Conservation (phyloP, 495 filamentous ascomycete genomes). For the Penicillium odoratum region DNA sequence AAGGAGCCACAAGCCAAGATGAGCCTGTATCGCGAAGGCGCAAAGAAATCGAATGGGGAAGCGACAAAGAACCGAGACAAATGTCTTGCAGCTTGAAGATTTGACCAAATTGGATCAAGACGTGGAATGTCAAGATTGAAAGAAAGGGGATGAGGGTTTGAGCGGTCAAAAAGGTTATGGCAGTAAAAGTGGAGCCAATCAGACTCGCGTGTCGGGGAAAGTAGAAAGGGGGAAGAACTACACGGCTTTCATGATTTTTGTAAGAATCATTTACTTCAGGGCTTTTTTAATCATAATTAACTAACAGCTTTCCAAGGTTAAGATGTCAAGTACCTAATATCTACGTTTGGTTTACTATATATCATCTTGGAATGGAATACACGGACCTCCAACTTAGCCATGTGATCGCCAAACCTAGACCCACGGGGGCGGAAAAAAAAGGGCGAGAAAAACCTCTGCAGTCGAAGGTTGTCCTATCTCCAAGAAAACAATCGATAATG, state of each 20-base stretch:
- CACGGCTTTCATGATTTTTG: not conserved
- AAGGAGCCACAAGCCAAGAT: not conserved
- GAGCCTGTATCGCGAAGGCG: constrained; percentile 6
- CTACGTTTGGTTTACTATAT: not conserved
- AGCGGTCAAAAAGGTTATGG: constrained; percentile 22
- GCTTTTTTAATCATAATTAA: too few species aligned
- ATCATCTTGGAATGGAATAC: not conserved
- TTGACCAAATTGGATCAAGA: not conserved
- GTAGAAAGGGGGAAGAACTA: not conserved
- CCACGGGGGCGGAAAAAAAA: constrained; percentile 5
- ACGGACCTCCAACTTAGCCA: not conserved
- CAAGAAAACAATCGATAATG: not conserved
- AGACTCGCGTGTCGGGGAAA: constrained; percentile 11
- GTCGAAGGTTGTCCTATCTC: not conserved
- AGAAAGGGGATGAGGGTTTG: constrained; percentile 26
- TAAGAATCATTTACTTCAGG: too few species aligned
- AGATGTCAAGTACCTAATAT: not conserved
- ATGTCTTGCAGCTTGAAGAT: constrained; percentile 1
- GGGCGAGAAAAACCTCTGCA: not conserved
- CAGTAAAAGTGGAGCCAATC: constrained; percentile 27
- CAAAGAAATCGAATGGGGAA: not conserved
- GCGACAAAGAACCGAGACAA: not conserved
- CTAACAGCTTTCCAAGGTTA: too few species aligned
- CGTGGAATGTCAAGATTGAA: constrained; percentile 3
- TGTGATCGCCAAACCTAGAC: not conserved